Evolutionary conservation across 169 alveolate genomes (phyloP), one percentile per base, ranked within the genome.

Genomic region (Plasmodium blacklocki): DNA sequence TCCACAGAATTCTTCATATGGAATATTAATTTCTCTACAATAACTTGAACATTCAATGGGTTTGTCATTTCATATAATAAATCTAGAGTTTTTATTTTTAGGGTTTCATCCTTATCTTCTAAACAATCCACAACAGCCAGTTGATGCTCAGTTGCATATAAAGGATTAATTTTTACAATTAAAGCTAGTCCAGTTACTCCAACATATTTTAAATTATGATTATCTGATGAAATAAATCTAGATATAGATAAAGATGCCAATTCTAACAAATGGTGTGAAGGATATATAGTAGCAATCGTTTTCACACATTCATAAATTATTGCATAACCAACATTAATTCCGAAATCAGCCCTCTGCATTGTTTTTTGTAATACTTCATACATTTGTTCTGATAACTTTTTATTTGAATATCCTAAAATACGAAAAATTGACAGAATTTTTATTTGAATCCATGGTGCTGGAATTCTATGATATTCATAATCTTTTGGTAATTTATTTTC

Each of bases 401-500:
- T 90, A 86, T 96, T 98, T 85, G 96, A 97, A 67, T 92, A 92
- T 26, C 99, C 99, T 32, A 97, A 88, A 26, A 92, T 73, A 23
- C 96, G 87, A 63, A 95, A 92, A 73, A 95, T 96, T 88, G 96
- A 96, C 14, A 95, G 91, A 67, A 95, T 93, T 90, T 94, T 95
- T 29, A 97, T 97, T 92, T 98, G 97, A 67, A 97, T 95, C 99
- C 99, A 98, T 39, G 99, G 99, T 18, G 98, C 99, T 15, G 99
- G 99, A 68, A 97, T 94, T 74, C 98, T 92, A 85, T 97, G 98
- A 93, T 98, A 98, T 78, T 98, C 98, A 89, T 95, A 98, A 59
- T 96, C 98, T 72, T 95, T 93, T 29, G 98, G 97, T 54, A 98
- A 93, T 85, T 96, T 95, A 74, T 97, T 98, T 60, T 97, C 99